A percentile compares a stretch with the other conserved stretches of the same genome.
Conservation (phyloP, 805 yeast species). For the Wickerhamiella occidentalis region DNA sequence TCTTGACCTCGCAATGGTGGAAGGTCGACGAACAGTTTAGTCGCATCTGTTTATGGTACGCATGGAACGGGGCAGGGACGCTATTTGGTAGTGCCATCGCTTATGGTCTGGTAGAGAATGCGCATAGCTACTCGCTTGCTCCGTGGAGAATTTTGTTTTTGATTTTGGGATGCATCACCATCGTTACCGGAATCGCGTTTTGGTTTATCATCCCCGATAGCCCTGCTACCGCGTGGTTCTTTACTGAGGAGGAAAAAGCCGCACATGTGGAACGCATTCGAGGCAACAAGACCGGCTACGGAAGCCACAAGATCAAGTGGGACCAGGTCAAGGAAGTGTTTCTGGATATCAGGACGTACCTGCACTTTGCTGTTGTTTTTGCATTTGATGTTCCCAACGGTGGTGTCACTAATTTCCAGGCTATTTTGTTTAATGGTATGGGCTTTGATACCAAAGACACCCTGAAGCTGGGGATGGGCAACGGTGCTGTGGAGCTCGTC, state of each 20-base stretch:
- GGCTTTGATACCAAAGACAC: constrained; percentile 26
- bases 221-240: constrained; percentile 39
- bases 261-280: constrained; percentile 42
- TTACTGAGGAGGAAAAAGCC: constrained; percentile 36
- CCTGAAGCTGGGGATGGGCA: constrained; percentile 30
- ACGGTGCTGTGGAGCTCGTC: constrained; percentile 33
- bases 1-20: constrained; percentile 50
- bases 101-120: constrained; percentile 29
- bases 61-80: constrained; percentile 34
- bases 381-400: constrained; percentile 42
- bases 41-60: constrained; percentile 35
- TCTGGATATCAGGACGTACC: constrained; percentile 39
- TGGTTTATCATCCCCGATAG: constrained; percentile 36
- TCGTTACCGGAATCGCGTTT: constrained; percentile 27
- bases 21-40: constrained; percentile 36
- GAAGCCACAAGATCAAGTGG: constrained; percentile 40
- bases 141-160: constrained; percentile 47
- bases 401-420: constrained; percentile 39
- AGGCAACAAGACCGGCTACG: constrained; percentile 44
- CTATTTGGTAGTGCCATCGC: constrained; percentile 39
- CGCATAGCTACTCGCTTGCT: constrained; percentile 18
- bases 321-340: constrained; percentile 42
- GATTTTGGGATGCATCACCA: constrained; percentile 44
- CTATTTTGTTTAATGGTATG: constrained; percentile 33
- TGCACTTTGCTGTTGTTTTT: constrained; percentile 33